Base-by-base conservation (phyloP, 805 yeast species). In the Teunomyces atbi region DNA sequence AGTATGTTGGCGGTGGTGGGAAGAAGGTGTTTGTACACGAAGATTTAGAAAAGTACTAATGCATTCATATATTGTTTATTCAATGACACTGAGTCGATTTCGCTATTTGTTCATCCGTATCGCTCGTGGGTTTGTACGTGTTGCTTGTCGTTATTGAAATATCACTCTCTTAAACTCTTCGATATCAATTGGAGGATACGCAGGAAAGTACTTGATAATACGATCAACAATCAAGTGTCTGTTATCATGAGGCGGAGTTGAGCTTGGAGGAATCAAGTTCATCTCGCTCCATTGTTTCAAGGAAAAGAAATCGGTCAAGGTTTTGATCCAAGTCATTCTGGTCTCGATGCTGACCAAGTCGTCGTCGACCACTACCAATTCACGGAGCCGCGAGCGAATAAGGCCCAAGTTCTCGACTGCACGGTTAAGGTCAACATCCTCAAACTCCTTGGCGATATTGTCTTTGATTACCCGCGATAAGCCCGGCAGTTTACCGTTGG, bases 1-100 rank as follows among this genome's bases (percentile, higher is more conserved):
- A 89, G 59, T 95, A 94, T 62, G 73, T 83, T 20, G 98, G 98
- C 20, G 96, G 90, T 16, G 98, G 98, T 32, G 99, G 99, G 20
- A 60, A 76, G 6, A 82, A 80, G 63, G 81, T 77, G 3, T 94
- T 88, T 71, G 77, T 82, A 39, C 98, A 92, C 60, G 82, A 82
- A 56, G 81, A 82, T 54, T 58, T 29, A 48, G 16, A 30, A 15
- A 6, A 30, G 33, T 30, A 15, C 7, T 30, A 13, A 29, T 6
- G 32, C 33, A 10, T 40, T 26, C n/a, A n/a, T n/a, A n/a, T n/a
- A n/a, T n/a, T n/a, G n/a, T n/a, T n/a, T n/a, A n/a, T n/a, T n/a
- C n/a, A n/a, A n/a, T n/a, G n/a, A n/a, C n/a, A n/a, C n/a, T n/a
- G n/a, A n/a, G n/a, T n/a, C n/a, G n/a, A n/a, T n/a, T n/a, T n/a